Evolutionary conservation across 2,329 filamentous ascomycete genomes (phyloP).

Genomic region (Colletotrichum sp.): DNA sequence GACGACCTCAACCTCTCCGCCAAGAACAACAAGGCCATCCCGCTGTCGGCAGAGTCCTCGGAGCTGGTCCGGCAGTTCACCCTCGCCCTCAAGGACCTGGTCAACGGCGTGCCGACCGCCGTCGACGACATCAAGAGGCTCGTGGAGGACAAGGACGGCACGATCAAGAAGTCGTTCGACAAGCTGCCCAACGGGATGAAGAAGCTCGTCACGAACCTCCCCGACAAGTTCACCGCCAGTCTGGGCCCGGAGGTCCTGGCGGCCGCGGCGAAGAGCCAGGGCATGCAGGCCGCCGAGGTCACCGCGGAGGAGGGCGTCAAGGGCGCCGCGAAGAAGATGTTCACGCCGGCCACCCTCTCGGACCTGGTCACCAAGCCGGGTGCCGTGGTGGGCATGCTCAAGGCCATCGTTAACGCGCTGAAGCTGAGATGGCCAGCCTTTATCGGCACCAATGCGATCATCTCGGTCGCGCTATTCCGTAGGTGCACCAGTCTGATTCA

Average conservation of each 20-base stretch:
- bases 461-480: slow-evolving; percentile 90
- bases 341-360: slow-evolving; percentile 75
- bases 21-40: slow-evolving; percentile 85
- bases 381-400: slow-evolving; percentile 82
- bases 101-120: slow-evolving; percentile 91
- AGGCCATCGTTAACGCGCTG: slow-evolving; percentile 88
- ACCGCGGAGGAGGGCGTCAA: slow-evolving; percentile 49
- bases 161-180: slow-evolving; percentile 64
- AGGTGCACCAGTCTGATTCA: slow-evolving; percentile 38
- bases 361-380: slow-evolving; percentile 85
- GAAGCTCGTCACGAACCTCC: slow-evolving; percentile 84
- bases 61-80: slow-evolving; percentile 86
- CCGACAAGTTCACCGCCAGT: slow-evolving; percentile 77
- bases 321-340: slow-evolving; percentile 68
- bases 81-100: slow-evolving; percentile 86
- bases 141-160: slow-evolving; percentile 65
- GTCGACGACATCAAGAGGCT: slow-evolving; percentile 81
- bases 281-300: slow-evolving; percentile 59
- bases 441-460: slow-evolving; percentile 80
- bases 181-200: slow-evolving; percentile 80
- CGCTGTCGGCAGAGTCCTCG: slow-evolving; percentile 82
- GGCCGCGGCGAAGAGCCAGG: slow-evolving; percentile 76
- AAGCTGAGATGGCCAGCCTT: slow-evolving; percentile 89
- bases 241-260: slow-evolving; percentile 85
- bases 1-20: slow-evolving; percentile 84